Conservation (phyloP, 345 rosid genomes). For the Pistacia vera region DNA sequence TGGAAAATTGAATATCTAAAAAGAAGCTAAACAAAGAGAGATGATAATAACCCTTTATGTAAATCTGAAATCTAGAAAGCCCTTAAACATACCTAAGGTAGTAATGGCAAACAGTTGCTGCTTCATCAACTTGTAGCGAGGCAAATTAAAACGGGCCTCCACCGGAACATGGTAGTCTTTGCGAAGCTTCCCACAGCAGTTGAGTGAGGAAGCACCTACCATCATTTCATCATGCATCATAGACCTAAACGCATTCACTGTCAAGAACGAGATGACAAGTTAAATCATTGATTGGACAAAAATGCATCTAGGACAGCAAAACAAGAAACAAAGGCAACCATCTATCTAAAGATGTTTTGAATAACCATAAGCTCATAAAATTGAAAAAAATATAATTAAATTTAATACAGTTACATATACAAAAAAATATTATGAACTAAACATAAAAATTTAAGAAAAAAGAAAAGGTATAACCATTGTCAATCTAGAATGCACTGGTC, state of each 20-base stretch:
- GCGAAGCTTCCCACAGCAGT: slow-evolving; percentile 92
- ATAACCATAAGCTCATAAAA: background rate
- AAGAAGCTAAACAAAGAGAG: background rate
- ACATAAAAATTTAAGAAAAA: background rate
- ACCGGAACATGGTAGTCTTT: slow-evolving; percentile 84
- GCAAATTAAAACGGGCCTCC: slow-evolving; percentile 68
- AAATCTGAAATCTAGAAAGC: background rate
- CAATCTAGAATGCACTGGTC: slow-evolving; percentile 84
- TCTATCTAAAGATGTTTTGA: background rate
- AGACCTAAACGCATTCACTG: slow-evolving; percentile 91
- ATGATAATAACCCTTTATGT: background rate
- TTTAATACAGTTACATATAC: background rate
- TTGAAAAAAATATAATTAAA: background rate
- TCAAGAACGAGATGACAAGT: slow-evolving; percentile 9
- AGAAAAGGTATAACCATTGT: slow-evolving; percentile 56
- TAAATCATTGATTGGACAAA: background rate
- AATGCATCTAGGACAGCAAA: background rate
- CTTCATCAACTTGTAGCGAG: slow-evolving; percentile 85
- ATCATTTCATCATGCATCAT: slow-evolving; percentile 96
- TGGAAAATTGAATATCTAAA: too few relatives aligned
- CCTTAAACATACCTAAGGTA: slow-evolving; percentile 71
- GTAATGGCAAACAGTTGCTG: slow-evolving; percentile 85
- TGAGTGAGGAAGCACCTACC: slow-evolving; percentile 94
- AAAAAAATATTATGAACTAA: background rate
- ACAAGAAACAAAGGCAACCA: background rate